These are phyloP conservation scores for Globisporangium middletonii DNA, from an alignment of 352 stramenopile species.

Conservation along the genomic window DNA sequence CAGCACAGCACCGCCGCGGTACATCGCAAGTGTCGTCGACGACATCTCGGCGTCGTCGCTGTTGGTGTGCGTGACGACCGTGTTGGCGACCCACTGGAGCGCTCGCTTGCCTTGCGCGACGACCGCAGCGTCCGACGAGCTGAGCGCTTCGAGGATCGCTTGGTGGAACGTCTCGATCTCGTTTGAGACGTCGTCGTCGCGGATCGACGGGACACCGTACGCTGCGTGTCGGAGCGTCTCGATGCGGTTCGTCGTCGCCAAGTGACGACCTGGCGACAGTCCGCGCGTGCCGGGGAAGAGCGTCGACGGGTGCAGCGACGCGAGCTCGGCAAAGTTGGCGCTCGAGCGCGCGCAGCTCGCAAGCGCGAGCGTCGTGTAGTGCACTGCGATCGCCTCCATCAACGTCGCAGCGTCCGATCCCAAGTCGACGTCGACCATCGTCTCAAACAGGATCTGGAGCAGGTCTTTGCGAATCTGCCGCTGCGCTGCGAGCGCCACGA, in stretches of 20 bases:
- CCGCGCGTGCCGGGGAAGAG: conserved; percentile 71
- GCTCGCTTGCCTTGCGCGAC: conserved; percentile 51
- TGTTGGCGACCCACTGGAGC: conserved; percentile 48
- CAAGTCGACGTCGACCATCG: conserved; percentile 71
- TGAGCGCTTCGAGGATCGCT: conserved; percentile 56
- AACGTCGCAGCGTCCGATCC: conserved; percentile 46
- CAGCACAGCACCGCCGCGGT: conserved; percentile 61
- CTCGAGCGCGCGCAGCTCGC: conserved; percentile 43
- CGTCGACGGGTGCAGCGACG: conserved; percentile 63
- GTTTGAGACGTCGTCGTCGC: conserved; percentile 39
- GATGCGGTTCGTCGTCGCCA: conserved; percentile 75
- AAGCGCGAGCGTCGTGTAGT: conserved; percentile 51
- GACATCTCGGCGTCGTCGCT: not conserved
- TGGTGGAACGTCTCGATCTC: conserved; percentile 66
- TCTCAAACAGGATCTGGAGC: conserved; percentile 62
- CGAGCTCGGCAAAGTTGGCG: conserved; percentile 65
- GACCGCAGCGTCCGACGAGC: conserved; percentile 49
- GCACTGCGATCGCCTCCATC: conserved; percentile 43
- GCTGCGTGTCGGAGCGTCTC: conserved; percentile 68
- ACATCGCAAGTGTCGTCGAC: conserved; percentile 28
- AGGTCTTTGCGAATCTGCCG: conserved; percentile 41
- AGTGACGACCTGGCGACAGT: conserved; percentile 67
- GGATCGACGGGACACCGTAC: conserved; percentile 61
- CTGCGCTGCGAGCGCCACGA: conserved; percentile 48
- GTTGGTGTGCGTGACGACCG: conserved; percentile 29